phyloP scores from a whole-genome alignment of 257 asterid genomes.

The Solanum clarkiae region DNA sequence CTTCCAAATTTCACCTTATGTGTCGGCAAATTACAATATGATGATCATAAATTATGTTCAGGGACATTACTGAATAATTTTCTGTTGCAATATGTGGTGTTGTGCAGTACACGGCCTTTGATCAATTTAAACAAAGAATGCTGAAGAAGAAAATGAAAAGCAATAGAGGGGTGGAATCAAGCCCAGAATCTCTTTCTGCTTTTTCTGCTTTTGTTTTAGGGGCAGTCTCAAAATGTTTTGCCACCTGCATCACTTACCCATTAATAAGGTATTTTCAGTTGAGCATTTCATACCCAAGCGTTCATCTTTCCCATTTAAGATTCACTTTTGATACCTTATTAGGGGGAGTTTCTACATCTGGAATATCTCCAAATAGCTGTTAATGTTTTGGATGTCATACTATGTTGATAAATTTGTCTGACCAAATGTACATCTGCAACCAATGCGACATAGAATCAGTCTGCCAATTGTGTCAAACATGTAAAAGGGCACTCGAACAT shows the following conservation, averaged over 20 bases:
- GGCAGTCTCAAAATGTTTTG: slow-evolving; percentile 76
- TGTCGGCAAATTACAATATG: background rate
- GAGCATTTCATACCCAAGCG: background rate
- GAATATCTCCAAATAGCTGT: background rate
- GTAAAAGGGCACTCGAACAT: background rate
- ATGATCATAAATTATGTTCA: background rate
- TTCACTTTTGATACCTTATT: background rate
- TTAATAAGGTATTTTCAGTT: slow-evolving; percentile 47
- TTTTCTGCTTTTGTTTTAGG: slow-evolving; percentile 69
- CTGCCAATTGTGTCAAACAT: background rate
- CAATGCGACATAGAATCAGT: background rate
- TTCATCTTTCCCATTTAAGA: background rate
- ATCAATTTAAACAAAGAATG: slow-evolving; percentile 63
- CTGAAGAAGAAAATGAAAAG: slow-evolving; percentile 31
- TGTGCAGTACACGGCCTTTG: slow-evolving; percentile 80
- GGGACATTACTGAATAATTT: background rate
- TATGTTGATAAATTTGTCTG: background rate
- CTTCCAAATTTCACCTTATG: background rate
- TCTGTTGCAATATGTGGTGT: background rate
- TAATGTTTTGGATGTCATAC: background rate
- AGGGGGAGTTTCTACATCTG: background rate
- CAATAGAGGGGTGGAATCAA: slow-evolving; percentile 17
- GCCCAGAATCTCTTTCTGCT: slow-evolving; percentile 68
- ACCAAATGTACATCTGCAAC: background rate
- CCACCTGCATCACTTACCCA: slow-evolving; percentile 77